These are phyloP conservation scores for Knoxdaviesia capensis DNA, from an alignment of 2,329 filamentous ascomycete species.

Conservation along the genomic window DNA sequence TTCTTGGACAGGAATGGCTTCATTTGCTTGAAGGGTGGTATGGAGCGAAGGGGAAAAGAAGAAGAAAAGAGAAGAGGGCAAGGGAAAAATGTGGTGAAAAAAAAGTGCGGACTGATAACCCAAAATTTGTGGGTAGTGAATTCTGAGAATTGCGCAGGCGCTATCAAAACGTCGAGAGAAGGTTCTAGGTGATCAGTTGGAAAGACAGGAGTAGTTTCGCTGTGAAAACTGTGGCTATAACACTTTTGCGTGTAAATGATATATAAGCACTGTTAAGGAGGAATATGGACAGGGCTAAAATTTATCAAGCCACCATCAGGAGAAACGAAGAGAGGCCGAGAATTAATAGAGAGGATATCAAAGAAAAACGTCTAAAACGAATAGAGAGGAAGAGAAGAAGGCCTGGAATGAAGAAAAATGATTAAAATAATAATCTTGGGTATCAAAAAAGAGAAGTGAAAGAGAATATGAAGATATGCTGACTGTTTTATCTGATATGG, in stretches of 20 bases:
- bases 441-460: background rate
- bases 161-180: too few relatives aligned
- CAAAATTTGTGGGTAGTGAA: too few relatives aligned
- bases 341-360: background rate
- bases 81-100: slow-evolving; percentile 6
- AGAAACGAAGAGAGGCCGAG: slow-evolving; percentile 1
- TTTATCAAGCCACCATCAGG: slow-evolving; percentile 5
- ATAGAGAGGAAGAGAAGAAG: background rate
- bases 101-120: background rate
- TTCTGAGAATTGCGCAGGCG: too few relatives aligned
- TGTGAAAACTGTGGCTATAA: too few relatives aligned
- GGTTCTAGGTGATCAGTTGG: too few relatives aligned
- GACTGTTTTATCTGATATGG: background rate
- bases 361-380: slow-evolving; percentile 5
- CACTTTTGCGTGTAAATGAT: background rate
- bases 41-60: slow-evolving; percentile 3
- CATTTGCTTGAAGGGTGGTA: slow-evolving; percentile 3
- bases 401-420: background rate
- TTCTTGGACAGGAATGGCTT: background rate
- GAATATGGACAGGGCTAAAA: slow-evolving; percentile 8
- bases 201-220: too few relatives aligned
- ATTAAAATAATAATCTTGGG: background rate
- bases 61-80: slow-evolving; percentile 2
- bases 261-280: background rate
- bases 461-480: background rate